These are phyloP conservation scores for Geotrichum histeridarum DNA, from an alignment of 1,139 yeast genomes.

Conservation along the genomic window DNA sequence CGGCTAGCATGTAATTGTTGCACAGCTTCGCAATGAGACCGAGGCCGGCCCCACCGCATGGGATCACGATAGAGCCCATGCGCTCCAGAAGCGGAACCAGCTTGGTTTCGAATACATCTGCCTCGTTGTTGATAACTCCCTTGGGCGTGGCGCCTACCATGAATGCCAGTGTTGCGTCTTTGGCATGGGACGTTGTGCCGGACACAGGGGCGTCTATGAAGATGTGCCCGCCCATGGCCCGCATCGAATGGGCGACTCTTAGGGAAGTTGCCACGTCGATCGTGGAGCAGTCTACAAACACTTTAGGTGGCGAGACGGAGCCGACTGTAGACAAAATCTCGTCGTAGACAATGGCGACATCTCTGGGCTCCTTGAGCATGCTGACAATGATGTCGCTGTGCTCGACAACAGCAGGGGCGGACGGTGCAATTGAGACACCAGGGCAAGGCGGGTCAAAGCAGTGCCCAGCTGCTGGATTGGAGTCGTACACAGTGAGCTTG, in stretches of 20 bases:
- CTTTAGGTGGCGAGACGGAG: conserved; percentile 15
- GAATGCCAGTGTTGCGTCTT: conserved; percentile 52
- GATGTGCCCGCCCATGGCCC: conserved; percentile 31
- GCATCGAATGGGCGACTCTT: conserved; percentile 32
- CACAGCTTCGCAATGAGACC: conserved; percentile 59
- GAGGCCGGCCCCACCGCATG: conserved; percentile 56
- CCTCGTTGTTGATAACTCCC: conserved; percentile 29
- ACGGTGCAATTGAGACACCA: conserved; percentile 24
- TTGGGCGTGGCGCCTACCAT: conserved; percentile 44
- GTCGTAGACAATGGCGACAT: conserved; percentile 45
- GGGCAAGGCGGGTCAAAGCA: not conserved
- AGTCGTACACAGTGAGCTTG: conserved; percentile 12
- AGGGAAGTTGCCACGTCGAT: conserved; percentile 51
- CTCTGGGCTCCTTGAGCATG: conserved; percentile 58
- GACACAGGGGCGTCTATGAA: conserved; percentile 58
- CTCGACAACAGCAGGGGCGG: conserved; percentile 41
- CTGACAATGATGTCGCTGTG: conserved; percentile 39
- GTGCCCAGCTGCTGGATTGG: not conserved
- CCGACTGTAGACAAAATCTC: conserved; percentile 37
- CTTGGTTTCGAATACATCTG: conserved; percentile 33
- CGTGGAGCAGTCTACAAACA: conserved; percentile 52
- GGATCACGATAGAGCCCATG: conserved; percentile 53
- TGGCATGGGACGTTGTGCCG: conserved; percentile 60
- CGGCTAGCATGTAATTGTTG: conserved; percentile 54
- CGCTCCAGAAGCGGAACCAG: conserved; percentile 38